Base-by-base conservation (phyloP, 2,329 filamentous ascomycete species). In the Fusarium sp. region DNA sequence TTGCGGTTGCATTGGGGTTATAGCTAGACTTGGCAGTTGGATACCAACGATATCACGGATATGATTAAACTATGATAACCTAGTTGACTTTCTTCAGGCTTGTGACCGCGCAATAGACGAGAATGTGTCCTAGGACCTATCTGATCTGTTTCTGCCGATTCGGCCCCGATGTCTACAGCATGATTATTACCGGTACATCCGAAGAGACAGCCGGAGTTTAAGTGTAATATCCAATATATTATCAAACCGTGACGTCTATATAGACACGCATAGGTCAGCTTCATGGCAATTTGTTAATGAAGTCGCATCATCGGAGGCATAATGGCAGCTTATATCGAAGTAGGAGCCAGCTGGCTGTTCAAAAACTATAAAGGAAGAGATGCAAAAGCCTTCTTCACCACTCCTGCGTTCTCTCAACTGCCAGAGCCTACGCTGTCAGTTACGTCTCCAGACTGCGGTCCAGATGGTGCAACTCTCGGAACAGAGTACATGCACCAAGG, bases 391-490 rank as follows among this genome's bases (percentile, higher is more conserved):
- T 82, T 83, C 72, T 77, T 73, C 69, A 79, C 73, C 12, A 63
- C 60, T 19, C 75, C 80, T 3, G 80, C 80, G 16, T 82, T 83
- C 60, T 69, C 74, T 16, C 61, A 68, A 9, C 69, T 75, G 52
- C 70, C 74, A 3, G 75, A 79, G 34, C 80, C 78, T 14, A 82
- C 79, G n/a, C 76, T 84, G 49, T 56, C 65, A 34, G 67, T 84
- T 37, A 78, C 74, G 10, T 82, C 81, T 18, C 80, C 80, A 16
- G 81, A 82, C 53, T 79, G 80, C 68, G 82, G 82, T 11, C 67
- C 71, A n/a, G 77, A 77, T 18, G 77, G 77, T 28, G 76, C 79
- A 30, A 75, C 73, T 6, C 70, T 85, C 31, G 63, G 65, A 10
- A 71, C 73, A 30, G 79, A 80, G 41, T 81, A 83, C 70, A 82